Evolutionary conservation across 108 stramenopile species (phyloP), one percentile per base, ranked within the genome.

Genomic region (Pseudonitzschia pungens): DNA sequence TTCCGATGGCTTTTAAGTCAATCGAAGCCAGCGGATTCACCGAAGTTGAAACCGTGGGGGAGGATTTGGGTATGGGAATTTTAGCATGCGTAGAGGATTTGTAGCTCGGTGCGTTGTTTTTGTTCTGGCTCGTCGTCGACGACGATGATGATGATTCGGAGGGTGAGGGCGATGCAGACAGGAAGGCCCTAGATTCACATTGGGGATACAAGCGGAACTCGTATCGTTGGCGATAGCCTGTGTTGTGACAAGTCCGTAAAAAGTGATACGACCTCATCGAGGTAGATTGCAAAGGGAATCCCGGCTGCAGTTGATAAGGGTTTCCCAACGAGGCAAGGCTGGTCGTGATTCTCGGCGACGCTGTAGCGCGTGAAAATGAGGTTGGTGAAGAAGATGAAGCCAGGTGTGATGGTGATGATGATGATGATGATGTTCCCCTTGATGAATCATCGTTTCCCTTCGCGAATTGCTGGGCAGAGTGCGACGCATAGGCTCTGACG

Each of bases 21-120:
- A 84, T 65, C 3, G 75, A 50, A 32, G 72, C 43, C 2, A 68
- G 27, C 10, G 73, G 45, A 0, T 57, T 48, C 27, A 29, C 52
- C 12, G 65, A 53, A 11, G 65, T 43, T 4, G 45, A 24, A 28
- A 68, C 54, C 1, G 73, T 36, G 12, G 62, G 42, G 4, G 77
- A 71, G 21, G 68, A 32, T 57, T 79, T 74, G 15, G 82, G 82
- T 10, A 77, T 83, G 3, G 82, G 82, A 36, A 83, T 83, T 53
- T 75, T 83, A 28, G 77, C 70, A 9, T 67, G 40, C 24, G 55
- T 80, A 8, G 41, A 62, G 21, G n/a, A n/a, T n/a, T n/a, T n/a
- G n/a, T 26, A 26, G 26, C 15, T 45, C 74, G 21, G 41, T 40
- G 9, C 1, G 22, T 26, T 55, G n/a, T 2, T 26, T 55, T 55